Base-by-base conservation (phyloP, 2,329 filamentous ascomycete genomes). In the Chaetomium globosum region DNA sequence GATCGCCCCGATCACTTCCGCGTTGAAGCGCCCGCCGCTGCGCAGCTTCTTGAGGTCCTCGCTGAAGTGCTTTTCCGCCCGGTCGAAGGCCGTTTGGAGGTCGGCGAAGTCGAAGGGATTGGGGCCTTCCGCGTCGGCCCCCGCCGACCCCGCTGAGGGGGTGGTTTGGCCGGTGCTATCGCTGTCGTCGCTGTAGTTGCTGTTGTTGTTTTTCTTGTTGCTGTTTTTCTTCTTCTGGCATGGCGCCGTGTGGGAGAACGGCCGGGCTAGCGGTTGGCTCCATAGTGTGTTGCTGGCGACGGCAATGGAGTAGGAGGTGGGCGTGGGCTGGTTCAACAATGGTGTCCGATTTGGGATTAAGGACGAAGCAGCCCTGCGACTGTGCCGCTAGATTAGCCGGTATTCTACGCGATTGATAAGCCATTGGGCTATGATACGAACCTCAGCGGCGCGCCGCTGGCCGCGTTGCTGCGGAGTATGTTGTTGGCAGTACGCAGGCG, bases 1-100 rank as follows among this genome's bases (percentile, higher is more conserved):
- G 56, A 69, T 62, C 23, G 78, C 75, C 68, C 82, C 82, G 58
- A 86, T 76, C 62, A 72, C 73, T 70, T 81, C 79, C 7, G 81
- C 79, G 77, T 82, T 83, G 80, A 85, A 85, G 65, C 81, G 80
- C 31, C 82, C 81, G 69, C 82, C 83, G 39, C 75, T 69, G 31
- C 78, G 77, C 51, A 84, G 74, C 70, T 80, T 78, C 66, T 80
- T 76, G 65, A 82, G 75, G 52, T 70, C 64, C 48, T 75, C 74
- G 33, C 71, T 72, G 76, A 79, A 82, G 74, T 80, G 79, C 60
- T 75, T 72, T 63, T 80, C 79, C 49, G 78, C 74, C 65, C 77
- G 75, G 23, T 71, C 67, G 65, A 80, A 78, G 28, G 80, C 80
- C 1, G 5, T n/a, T n/a, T 78, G 77, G 26, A 85, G 77, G 74